These are phyloP conservation scores for Penicillium capsulatum DNA, from an alignment of 2,329 filamentous ascomycete genomes.

Conservation along the genomic window DNA sequence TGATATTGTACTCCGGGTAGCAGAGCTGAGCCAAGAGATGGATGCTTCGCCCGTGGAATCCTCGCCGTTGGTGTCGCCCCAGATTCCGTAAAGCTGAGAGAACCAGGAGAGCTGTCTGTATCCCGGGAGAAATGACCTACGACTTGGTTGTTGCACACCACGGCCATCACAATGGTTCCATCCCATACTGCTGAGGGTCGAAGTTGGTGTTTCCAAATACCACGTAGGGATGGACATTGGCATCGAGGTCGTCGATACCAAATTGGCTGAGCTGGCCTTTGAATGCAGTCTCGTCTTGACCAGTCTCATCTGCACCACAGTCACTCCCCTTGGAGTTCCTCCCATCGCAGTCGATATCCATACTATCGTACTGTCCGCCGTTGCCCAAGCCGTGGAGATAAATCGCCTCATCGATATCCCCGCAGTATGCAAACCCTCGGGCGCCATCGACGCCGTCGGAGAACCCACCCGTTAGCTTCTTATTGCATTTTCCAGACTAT, in stretches of 20 bases:
- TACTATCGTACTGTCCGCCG: conserved; percentile 44
- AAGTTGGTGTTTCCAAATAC: conserved; percentile 52
- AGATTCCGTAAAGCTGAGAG: conserved; percentile 53
- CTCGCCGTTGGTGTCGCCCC: conserved; percentile 60
- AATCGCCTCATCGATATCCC: conserved; percentile 47
- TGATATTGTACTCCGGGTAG: conserved; percentile 50
- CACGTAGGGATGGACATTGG: conserved; percentile 52
- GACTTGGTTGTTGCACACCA: conserved; percentile 51
- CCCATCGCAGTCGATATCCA: conserved; percentile 60
- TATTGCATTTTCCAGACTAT: conserved; percentile 17
- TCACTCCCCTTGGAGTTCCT: conserved; percentile 44
- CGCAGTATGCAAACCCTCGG: conserved; percentile 44
- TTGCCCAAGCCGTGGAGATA: conserved; percentile 47
- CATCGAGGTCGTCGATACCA: conserved; percentile 46
- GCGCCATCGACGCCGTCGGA: conserved; percentile 14
- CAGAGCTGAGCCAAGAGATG: conserved; percentile 57
- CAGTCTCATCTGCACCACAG: conserved; percentile 44
- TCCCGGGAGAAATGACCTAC: too few relatives aligned
- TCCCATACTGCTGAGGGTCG: conserved; percentile 40
- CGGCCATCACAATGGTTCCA: conserved; percentile 52
- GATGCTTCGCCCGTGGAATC: conserved; percentile 55
- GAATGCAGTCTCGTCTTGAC: conserved; percentile 47
- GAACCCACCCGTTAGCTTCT: conserved; percentile 19
- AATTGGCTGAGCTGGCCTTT: conserved; percentile 38
- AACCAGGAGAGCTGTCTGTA: too few relatives aligned